Evolutionary conservation across 2,329 filamentous ascomycete genomes (phyloP), one percentile per base, ranked within the genome.

Genomic region (Grosmannia clavigera): DNA sequence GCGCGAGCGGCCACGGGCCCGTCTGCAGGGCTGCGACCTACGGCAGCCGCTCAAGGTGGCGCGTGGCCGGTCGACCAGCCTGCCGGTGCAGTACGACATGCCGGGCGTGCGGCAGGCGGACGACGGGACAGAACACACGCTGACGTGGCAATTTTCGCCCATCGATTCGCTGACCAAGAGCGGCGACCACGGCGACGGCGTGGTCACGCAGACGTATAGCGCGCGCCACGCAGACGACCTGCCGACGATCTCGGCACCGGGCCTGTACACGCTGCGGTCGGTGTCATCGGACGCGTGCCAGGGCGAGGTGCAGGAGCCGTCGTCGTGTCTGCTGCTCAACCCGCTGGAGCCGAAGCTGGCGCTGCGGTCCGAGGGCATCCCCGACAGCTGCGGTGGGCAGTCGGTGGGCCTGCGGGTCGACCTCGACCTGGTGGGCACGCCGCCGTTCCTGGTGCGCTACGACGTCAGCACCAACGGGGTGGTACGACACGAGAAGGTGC

Each of bases 331-430:
- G 61, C 76, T 99, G 59, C 80, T 95, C 65, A 99, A 97, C 65
- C 94, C 94, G 5, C 86, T 94, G 0, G 86, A 96, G 72, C 94
- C 94, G 11, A 83, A 86, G 60, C 72, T 99, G 61, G 78, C 82
- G 5, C 76, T 99, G 57, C 81, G 81, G 38, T 80, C 84, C 7
- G 88, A 95, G 66, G 86, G 91, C 63, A 91, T 99, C 52, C 88
- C 90, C 58, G 94, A 99, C 72, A 95, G 95, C 70, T 99, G 94
- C 70, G 92, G 92, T 43, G 91, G 92, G 55, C 96, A 91, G 68
- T 90, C 94, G 0, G 89, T 99, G 63, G 94, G 94, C 50, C 80
- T 99, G 59, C 83, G 87, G 12, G 89, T 99, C 51, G 88, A 94
- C 68, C 76, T 99, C 57, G 91, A 97, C 69, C 79, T 99, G 48